These are phyloP conservation scores for Trichoderma oligosporum DNA, from an alignment of 2,329 filamentous ascomycete genomes.

Conservation along the genomic window DNA sequence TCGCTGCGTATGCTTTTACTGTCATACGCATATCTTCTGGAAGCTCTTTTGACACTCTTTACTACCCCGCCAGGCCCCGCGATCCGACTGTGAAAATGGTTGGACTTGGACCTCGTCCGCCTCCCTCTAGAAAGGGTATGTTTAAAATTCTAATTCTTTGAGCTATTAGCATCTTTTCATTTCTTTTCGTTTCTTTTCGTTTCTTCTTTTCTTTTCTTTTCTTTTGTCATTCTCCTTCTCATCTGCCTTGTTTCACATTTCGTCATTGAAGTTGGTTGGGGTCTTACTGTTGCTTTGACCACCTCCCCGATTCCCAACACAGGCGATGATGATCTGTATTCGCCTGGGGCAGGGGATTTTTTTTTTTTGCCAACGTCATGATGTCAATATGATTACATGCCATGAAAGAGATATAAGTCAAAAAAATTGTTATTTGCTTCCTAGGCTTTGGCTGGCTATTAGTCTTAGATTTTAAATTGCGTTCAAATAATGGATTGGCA, in stretches of 20 bases:
- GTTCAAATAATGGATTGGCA: background rate
- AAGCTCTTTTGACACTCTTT: background rate
- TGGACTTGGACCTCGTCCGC: conserved; percentile 48
- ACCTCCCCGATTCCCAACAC: background rate
- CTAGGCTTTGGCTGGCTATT: background rate
- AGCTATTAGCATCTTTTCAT: background rate
- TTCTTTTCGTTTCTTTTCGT: background rate
- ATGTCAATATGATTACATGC: background rate
- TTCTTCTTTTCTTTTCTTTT: too few species aligned
- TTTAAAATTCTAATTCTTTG: conserved; percentile 28
- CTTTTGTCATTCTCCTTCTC: background rate
- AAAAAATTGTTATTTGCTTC: background rate
- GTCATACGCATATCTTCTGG: background rate
- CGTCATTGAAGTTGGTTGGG: background rate
- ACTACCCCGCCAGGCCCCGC: conserved; percentile 38
- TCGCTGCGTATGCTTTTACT: background rate
- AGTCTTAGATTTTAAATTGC: background rate
- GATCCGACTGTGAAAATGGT: conserved; percentile 43
- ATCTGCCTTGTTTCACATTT: background rate
- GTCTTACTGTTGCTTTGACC: background rate
- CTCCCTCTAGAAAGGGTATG: conserved; percentile 63
- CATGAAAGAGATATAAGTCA: background rate
- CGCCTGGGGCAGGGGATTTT: background rate
- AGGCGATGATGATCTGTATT: background rate
- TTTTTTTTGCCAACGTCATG: background rate